A percentile compares a stretch with the other conserved stretches of the same genome.
Conservation (phyloP, 345 rosid genomes). For the Populus deltoides region DNA sequence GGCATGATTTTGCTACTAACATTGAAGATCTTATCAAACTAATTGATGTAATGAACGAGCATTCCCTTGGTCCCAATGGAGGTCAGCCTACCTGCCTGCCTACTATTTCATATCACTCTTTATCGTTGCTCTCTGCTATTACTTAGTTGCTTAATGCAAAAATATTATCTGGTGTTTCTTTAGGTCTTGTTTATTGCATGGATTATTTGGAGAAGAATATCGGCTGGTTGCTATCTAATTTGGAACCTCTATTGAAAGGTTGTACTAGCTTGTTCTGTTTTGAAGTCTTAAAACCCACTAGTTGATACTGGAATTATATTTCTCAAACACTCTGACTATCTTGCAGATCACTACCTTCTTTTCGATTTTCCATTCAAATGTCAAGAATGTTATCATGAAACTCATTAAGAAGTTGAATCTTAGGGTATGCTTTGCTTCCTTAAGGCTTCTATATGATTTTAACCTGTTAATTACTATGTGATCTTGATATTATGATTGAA, state of each 20-base stretch:
- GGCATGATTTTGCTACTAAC: conserved; percentile 82
- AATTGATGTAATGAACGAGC: conserved; percentile 77
- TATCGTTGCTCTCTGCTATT: background rate
- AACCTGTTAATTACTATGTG: background rate
- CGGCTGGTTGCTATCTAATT: conserved; percentile 79
- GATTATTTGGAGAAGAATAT: conserved; percentile 85
- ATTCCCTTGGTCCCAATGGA: conserved; percentile 94
- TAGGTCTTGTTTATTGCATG: conserved; percentile 33
- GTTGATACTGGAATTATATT: background rate
- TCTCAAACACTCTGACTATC: conserved; percentile 19
- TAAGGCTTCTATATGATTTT: background rate
- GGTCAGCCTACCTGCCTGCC: conserved; percentile 32
- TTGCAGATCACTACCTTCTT: conserved; percentile 89
- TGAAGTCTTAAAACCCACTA: background rate
- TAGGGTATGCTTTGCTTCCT: conserved; percentile 48
- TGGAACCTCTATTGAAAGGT: conserved; percentile 86
- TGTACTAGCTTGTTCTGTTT: background rate
- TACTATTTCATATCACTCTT: too few species aligned
- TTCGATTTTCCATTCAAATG: conserved; percentile 82
- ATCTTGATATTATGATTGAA: conserved; percentile 5
- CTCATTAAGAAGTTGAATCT: conserved; percentile 77
- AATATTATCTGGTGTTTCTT: background rate
- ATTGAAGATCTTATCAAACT: conserved; percentile 79
- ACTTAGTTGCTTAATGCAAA: background rate
- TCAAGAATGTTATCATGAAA: conserved; percentile 64